phyloP scores from a whole-genome alignment of 768 basidiomycete species.

The Phanerodontia chrysosporium region DNA sequence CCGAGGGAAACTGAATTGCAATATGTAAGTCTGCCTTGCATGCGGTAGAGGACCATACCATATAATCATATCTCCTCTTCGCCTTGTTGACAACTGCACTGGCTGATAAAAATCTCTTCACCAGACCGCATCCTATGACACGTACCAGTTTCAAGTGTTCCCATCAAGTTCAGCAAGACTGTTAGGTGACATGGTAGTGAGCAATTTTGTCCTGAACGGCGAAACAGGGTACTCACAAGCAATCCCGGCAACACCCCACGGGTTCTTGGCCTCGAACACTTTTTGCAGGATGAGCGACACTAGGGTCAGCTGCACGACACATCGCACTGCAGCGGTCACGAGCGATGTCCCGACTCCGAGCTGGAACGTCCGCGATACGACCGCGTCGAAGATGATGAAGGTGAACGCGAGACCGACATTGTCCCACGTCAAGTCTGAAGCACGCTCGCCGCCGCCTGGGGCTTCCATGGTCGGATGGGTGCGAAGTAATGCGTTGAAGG shows the following conservation, averaged over 20 bases:
- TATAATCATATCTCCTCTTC: constrained; percentile 63
- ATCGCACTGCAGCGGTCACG: constrained; percentile 65
- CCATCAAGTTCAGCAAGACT: constrained; percentile 73
- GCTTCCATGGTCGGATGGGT: constrained; percentile 16
- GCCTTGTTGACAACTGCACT: constrained; percentile 73
- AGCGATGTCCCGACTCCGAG: constrained; percentile 70
- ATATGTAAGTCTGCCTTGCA: too few relatives aligned
- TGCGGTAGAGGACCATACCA: constrained; percentile 63
- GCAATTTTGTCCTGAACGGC: neutral
- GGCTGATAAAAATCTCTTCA: neutral
- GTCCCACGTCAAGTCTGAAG: constrained; percentile 50
- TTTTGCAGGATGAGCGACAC: constrained; percentile 66
- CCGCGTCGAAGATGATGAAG: constrained; percentile 71
- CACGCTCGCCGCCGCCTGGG: constrained; percentile 10
- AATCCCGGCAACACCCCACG: constrained; percentile 72
- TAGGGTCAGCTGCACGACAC: constrained; percentile 71
- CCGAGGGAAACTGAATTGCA: constrained; percentile 7
- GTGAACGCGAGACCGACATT: constrained; percentile 73
- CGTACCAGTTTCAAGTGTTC: constrained; percentile 73
- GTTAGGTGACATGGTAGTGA: neutral
- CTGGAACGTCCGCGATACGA: constrained; percentile 57
- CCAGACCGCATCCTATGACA: constrained; percentile 3
- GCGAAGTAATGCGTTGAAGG: neutral
- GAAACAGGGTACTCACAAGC: constrained; percentile 45
- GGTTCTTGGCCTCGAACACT: constrained; percentile 72